phyloP scores from a whole-genome alignment of 208 protist species.

The Strigomonas galati region DNA sequence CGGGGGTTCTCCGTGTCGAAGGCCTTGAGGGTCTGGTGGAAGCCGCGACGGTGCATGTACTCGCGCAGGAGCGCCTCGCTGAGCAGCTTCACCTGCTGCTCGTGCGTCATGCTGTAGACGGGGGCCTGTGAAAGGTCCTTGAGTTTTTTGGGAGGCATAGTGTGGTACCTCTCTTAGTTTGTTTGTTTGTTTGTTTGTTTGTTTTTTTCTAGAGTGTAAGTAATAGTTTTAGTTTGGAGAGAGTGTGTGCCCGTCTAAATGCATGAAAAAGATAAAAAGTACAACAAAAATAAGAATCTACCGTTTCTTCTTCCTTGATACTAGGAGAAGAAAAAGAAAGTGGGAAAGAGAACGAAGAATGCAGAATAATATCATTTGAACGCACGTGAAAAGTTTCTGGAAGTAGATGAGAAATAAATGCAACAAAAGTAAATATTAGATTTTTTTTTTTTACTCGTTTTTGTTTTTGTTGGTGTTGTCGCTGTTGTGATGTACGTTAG shows the following conservation, averaged over 20 bases:
- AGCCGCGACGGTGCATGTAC: slow-evolving; percentile 90
- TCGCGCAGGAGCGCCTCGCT: slow-evolving; percentile 84
- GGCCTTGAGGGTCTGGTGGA: slow-evolving; percentile 64
- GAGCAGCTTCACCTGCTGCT: slow-evolving; percentile 81
- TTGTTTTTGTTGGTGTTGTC: too few species aligned
- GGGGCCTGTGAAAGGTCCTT: slow-evolving; percentile 48
- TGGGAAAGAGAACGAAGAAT: slow-evolving; percentile 4
- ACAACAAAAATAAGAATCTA: too few species aligned
- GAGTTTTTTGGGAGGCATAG: slow-evolving; percentile 65
- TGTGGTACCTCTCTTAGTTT: background rate
- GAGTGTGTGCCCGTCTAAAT: too few species aligned
- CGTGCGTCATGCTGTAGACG: slow-evolving; percentile 64
- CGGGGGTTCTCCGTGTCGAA: slow-evolving; percentile 88
- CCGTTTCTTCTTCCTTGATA: too few species aligned
- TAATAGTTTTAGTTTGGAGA: too few species aligned
- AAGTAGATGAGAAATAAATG: background rate
- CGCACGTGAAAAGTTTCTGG: background rate
- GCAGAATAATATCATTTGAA: background rate
- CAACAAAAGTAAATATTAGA: background rate
- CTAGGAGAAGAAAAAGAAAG: slow-evolving; percentile 5
- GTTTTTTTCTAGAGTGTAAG: slow-evolving; percentile 7
- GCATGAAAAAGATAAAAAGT: background rate
- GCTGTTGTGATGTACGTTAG: background rate
- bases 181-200: background rate
- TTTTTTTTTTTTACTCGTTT: slow-evolving; percentile 7